These are phyloP conservation scores for Ganoderma multipileum DNA, from an alignment of 1,284 basidiomycete species.

Conservation along the genomic window DNA sequence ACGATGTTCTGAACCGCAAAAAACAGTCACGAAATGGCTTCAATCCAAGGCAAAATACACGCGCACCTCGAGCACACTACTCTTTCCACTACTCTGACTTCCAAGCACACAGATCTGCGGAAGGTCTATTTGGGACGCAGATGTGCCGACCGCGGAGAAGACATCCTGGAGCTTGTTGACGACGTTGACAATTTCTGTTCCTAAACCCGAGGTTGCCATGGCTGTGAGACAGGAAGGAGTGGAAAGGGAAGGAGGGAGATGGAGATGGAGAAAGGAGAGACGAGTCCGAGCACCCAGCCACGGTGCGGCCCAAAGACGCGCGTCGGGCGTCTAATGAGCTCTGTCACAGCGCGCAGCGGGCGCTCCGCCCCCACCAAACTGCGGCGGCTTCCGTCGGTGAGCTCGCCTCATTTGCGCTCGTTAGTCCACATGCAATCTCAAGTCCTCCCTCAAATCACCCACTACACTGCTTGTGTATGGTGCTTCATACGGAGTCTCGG, in stretches of 20 bases:
- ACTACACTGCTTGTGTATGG: not conserved
- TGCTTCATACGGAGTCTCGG: not conserved
- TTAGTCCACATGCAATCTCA: not conserved
- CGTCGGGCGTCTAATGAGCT: conserved; percentile 17
- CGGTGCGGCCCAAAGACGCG: conserved; percentile 29
- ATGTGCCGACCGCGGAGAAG: conserved; percentile 81
- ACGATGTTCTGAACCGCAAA: conserved; percentile 83
- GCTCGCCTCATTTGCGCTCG: not conserved
- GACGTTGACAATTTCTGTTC: conserved; percentile 77
- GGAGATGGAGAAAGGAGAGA: conserved; percentile 24
- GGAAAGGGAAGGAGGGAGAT: conserved; percentile 12
- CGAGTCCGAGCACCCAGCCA: conserved; percentile 24
- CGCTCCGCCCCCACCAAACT: not conserved
- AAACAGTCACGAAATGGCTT: not conserved
- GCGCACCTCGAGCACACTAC: conserved; percentile 83
- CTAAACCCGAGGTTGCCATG: conserved; percentile 70
- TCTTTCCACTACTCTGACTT: conserved; percentile 88
- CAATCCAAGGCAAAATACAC: not conserved
- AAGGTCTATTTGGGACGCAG: conserved; percentile 79
- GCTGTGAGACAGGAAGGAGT: conserved; percentile 8
- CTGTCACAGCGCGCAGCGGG: not conserved
- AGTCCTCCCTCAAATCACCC: not conserved
- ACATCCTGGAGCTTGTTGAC: conserved; percentile 89
- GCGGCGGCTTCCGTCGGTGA: not conserved
- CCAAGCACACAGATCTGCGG: conserved; percentile 89